Evolutionary conservation across 495 filamentous ascomycete species (phyloP).

Genomic region (Ascodesmis nigricans): DNA sequence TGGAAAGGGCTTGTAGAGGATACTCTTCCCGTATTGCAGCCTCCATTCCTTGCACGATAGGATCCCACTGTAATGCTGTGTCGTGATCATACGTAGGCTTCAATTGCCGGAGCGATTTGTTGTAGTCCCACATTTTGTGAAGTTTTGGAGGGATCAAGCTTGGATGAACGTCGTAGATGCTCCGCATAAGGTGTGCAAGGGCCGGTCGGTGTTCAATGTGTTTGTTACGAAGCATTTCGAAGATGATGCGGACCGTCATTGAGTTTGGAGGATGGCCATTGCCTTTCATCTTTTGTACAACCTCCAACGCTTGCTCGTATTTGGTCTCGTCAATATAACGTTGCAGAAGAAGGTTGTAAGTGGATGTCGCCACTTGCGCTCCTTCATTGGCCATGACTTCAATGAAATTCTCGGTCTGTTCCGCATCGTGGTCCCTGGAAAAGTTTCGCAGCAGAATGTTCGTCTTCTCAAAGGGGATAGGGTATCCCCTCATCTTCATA

Average conservation of each 20-base stretch:
- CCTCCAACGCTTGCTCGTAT: too few species aligned
- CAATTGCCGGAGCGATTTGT: background rate
- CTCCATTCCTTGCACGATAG: slow-evolving; percentile 1
- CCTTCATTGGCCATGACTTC: slow-evolving; percentile 9
- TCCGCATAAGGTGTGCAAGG: too few species aligned
- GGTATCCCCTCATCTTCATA: slow-evolving; percentile 12
- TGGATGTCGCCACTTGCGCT: slow-evolving; percentile 5
- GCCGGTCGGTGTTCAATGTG: background rate
- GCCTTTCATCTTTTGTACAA: too few species aligned
- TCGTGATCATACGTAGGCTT: background rate
- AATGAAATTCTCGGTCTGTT: slow-evolving; percentile 13
- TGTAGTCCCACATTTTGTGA: background rate
- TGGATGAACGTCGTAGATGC: too few species aligned
- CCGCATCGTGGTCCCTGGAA: slow-evolving; percentile 2
- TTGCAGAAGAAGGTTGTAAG: slow-evolving; percentile 18
- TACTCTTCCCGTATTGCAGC: background rate
- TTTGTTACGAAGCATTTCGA: background rate
- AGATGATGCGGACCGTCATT: too few species aligned
- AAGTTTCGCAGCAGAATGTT: slow-evolving; percentile 13
- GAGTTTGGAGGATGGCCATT: too few species aligned
- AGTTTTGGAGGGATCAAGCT: too few species aligned
- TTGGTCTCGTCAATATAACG: background rate
- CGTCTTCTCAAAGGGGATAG: slow-evolving; percentile 10
- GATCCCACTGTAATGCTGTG: background rate
- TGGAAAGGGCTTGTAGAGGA: background rate